phyloP scores from a whole-genome alignment of 2,329 filamentous ascomycete species.

The Fusarium irregulare region DNA sequence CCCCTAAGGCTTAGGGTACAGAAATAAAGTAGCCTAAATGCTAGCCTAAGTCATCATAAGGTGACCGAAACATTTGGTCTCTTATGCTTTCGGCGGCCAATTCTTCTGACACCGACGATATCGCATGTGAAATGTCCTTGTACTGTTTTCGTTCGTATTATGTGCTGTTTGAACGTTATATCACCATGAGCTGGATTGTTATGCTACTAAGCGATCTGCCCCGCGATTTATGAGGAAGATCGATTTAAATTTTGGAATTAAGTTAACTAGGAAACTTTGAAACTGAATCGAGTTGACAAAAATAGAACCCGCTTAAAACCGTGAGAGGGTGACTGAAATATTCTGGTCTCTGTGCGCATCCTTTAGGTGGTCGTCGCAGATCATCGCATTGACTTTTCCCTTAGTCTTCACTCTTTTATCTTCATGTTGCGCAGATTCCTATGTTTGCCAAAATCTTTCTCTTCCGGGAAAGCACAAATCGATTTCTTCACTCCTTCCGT shows the following conservation, averaged over 20 bases:
- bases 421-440: conserved; percentile 22
- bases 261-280: not conserved
- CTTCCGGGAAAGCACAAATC: not conserved
- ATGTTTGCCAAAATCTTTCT: conserved; percentile 2
- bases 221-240: not conserved
- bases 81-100: too few species aligned
- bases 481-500: not conserved
- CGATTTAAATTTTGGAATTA: not conserved
- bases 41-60: too few species aligned
- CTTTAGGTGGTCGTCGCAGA: too few species aligned
- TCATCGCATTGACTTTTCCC: too few species aligned
- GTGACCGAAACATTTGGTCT: too few species aligned
- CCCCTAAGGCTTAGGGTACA: too few species aligned
- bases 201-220: not conserved
- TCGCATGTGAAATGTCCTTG: not conserved
- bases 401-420: not conserved
- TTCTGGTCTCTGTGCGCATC: too few species aligned
- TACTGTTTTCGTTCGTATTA: not conserved
- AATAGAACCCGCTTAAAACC: too few species aligned
- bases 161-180: too few species aligned
- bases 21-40: too few species aligned
- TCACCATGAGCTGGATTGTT: not conserved
- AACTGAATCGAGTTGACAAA: too few species aligned
- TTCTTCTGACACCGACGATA: not conserved
- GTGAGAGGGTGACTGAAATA: too few species aligned